These are phyloP conservation scores for Pyracantha coccinea DNA, from an alignment of 331 rosid species.

Conservation along the genomic window DNA sequence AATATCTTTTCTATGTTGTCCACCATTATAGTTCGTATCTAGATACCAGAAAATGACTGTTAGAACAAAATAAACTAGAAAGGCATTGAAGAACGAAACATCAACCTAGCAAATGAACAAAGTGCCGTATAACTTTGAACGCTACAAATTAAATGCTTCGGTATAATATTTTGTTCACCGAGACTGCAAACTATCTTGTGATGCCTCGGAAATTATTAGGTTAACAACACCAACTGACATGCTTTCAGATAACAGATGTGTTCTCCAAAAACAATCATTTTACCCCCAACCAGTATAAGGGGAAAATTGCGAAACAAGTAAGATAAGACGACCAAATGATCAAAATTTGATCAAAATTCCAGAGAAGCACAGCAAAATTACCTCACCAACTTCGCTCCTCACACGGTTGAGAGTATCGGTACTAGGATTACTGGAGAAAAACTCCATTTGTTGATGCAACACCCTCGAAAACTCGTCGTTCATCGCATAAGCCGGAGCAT, in stretches of 20 bases:
- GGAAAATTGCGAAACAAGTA: not conserved
- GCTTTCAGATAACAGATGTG: not conserved
- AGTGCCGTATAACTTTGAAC: not conserved
- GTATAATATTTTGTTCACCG: not conserved
- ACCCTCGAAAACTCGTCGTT: slow-evolving; percentile 97
- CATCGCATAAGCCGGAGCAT: slow-evolving; percentile 97
- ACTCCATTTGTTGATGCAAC: slow-evolving; percentile 97
- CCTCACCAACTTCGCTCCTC: slow-evolving; percentile 96
- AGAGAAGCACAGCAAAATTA: slow-evolving; percentile 32
- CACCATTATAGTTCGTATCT: slow-evolving; percentile 92
- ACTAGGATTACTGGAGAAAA: slow-evolving; percentile 70
- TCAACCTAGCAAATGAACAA: not conserved
- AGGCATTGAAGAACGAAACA: not conserved
- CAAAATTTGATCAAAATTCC: not conserved
- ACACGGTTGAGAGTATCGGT: slow-evolving; percentile 87
- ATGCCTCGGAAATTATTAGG: not conserved
- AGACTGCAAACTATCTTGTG: slow-evolving; percentile 3
- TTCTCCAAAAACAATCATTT: not conserved
- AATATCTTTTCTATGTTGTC: slow-evolving; percentile 88
- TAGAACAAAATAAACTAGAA: slow-evolving; percentile 13
- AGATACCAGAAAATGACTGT: slow-evolving; percentile 20
- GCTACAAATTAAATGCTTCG: not conserved
- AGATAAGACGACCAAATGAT: not conserved
- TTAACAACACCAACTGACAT: not conserved
- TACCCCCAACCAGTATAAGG: not conserved